These are phyloP conservation scores for Pythium plurisporium DNA, from an alignment of 352 stramenopile genomes.

Conservation along the genomic window DNA sequence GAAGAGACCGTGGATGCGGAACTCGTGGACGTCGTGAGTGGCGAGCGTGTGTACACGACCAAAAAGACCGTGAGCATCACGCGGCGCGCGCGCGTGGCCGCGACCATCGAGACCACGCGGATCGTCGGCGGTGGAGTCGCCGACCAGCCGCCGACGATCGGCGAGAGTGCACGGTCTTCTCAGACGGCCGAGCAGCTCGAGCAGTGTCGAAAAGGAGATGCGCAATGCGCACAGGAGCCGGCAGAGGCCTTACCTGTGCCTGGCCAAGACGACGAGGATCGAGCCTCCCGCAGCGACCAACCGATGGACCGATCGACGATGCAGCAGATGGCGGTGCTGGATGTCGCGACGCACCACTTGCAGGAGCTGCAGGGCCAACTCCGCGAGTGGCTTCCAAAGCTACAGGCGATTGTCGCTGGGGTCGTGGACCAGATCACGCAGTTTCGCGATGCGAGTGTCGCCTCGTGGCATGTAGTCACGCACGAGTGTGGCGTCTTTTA, in stretches of 20 bases:
- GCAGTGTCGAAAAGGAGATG: conserved; percentile 1
- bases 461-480: not conserved
- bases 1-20: not conserved
- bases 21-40: conserved; percentile 5
- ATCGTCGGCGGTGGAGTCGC: not conserved
- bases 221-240: conserved; percentile 8
- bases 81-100: conserved; percentile 1
- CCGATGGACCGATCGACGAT: not conserved
- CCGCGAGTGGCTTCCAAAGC: conserved; percentile 15
- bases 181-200: not conserved
- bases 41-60: not conserved
- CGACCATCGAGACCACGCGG: conserved; percentile 11
- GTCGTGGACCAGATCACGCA: conserved; percentile 6
- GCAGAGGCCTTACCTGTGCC: conserved; percentile 1
- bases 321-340: not conserved
- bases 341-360: conserved; percentile 3
- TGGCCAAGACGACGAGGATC: not conserved
- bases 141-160: not conserved
- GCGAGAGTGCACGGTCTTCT: not conserved
- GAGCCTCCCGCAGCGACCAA: not conserved
- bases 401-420: not conserved
- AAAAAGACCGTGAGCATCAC: conserved; percentile 16
- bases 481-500: conserved; percentile 5
- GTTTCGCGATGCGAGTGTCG: not conserved
- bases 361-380: conserved; percentile 17